These are phyloP conservation scores for Globisporangium acanthophoron DNA, from an alignment of 352 stramenopile species.

Conservation along the genomic window DNA sequence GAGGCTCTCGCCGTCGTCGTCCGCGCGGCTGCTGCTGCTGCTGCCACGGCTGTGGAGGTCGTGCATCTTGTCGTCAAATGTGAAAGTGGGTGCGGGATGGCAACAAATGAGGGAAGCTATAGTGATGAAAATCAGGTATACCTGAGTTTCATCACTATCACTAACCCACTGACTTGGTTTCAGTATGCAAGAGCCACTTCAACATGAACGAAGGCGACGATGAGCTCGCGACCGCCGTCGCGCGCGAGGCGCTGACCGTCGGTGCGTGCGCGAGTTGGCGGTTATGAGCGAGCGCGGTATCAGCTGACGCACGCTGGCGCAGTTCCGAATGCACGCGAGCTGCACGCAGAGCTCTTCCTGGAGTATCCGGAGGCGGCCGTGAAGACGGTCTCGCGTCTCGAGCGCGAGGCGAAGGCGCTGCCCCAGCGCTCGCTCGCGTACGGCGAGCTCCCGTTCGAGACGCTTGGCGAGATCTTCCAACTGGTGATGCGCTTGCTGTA, in stretches of 20 bases:
- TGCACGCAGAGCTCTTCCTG: conserved; percentile 47
- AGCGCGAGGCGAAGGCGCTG: conserved; percentile 62
- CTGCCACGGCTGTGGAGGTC: not conserved
- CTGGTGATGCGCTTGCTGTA: conserved; percentile 19
- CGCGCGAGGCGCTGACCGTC: conserved; percentile 20
- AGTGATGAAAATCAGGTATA: not conserved
- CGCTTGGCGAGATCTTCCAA: conserved; percentile 50
- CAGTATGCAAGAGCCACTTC: not conserved
- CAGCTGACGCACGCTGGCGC: not conserved
- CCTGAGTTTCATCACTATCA: not conserved
- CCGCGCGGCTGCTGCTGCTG: not conserved
- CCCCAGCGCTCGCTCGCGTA: conserved; percentile 61
- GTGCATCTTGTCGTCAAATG: not conserved
- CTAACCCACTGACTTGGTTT: too few relatives aligned
- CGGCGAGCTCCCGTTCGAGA: conserved; percentile 57
- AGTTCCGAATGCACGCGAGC: conserved; percentile 36
- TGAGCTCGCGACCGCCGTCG: conserved; percentile 14
- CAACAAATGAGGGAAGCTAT: not conserved
- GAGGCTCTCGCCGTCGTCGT: conserved; percentile 4
- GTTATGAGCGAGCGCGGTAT: not conserved
- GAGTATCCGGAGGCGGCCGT: conserved; percentile 37
- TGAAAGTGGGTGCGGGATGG: not conserved
- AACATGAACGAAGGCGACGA: conserved; percentile 8
- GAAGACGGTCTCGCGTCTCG: conserved; percentile 55
- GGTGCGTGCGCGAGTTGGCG: conserved; percentile 1